Evolutionary conservation across 768 basidiomycete genomes (phyloP).

Genomic region (Glaciozyma antarctica): DNA sequence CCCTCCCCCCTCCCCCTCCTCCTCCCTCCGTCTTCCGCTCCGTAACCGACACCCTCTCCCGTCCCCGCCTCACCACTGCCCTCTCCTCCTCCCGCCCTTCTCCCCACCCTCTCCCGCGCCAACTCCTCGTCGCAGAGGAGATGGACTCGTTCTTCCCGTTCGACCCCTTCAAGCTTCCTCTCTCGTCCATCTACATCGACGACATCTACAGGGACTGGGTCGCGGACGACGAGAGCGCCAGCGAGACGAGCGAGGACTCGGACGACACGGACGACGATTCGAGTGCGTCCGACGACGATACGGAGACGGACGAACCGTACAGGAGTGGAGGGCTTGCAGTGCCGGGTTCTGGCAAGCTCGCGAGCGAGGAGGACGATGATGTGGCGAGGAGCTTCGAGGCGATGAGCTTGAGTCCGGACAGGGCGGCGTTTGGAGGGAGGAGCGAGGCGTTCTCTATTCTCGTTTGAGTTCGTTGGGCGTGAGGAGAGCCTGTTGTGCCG

Average conservation of each 20-base stretch:
- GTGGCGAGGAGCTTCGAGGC: conserved; percentile 31
- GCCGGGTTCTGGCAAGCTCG: conserved; percentile 11
- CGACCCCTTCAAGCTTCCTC: conserved; percentile 85
- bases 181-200: conserved; percentile 66
- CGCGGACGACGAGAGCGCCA: conserved; percentile 56
- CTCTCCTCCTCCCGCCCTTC: neutral
- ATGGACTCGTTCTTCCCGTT: conserved; percentile 96
- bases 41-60: neutral
- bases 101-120: conserved; percentile 5
- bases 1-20: conserved; percentile 9
- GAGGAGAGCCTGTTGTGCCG: no score
- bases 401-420: conserved; percentile 26
- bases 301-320: conserved; percentile 10
- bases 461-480: no score
- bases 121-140: conserved; percentile 30
- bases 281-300: conserved; percentile 6
- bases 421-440: conserved; percentile 21
- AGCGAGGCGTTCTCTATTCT: conserved; percentile 3
- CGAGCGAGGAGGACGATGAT: conserved; percentile 31
- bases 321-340: conserved; percentile 20
- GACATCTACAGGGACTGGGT: conserved; percentile 86
- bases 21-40: conserved; percentile 15
- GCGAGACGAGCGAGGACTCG: conserved; percentile 48
- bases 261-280: conserved; percentile 18
- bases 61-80: neutral